Conservation (phyloP, 2,329 filamentous ascomycete genomes). For the Aspergillus fischeri region DNA sequence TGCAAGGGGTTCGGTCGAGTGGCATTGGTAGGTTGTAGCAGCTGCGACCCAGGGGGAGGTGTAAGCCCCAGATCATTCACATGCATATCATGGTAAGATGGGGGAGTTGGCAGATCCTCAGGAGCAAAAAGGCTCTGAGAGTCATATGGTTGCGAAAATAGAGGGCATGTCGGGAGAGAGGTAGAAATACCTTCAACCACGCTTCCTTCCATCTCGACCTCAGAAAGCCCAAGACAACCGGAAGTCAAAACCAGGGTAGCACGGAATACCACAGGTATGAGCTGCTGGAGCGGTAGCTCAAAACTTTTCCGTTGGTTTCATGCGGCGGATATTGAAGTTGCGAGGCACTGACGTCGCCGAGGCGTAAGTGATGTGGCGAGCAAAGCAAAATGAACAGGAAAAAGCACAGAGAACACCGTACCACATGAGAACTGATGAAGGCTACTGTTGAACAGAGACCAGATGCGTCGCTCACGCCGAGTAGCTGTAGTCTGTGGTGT, state of each 20-base stretch:
- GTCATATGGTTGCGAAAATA: constrained; percentile 8
- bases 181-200: constrained; percentile 39
- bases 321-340: not conserved
- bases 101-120: constrained; percentile 19
- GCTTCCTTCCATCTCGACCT: constrained; percentile 20
- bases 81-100: constrained; percentile 20
- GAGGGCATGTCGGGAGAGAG: constrained; percentile 26
- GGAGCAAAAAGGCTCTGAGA: constrained; percentile 13
- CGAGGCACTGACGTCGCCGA: not conserved
- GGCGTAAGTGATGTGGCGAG: not conserved
- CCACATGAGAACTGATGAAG: not conserved
- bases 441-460: not conserved
- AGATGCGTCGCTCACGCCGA: not conserved
- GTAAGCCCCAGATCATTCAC: constrained; percentile 41
- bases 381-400: not conserved
- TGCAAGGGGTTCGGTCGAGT: constrained; percentile 4
- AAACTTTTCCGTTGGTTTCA: not conserved
- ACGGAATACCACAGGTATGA: not conserved
- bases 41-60: constrained; percentile 37
- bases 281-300: not conserved
- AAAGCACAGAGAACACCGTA: not conserved
- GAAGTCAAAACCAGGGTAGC: not conserved
- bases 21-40: constrained; percentile 15
- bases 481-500: not conserved
- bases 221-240: not conserved